Percentiles rank a stretch among this genome's conserved stretches.
phyloP scores from a whole-genome alignment of 192 early-diverging fungal genomes.

The Coemansia sp. region DNA sequence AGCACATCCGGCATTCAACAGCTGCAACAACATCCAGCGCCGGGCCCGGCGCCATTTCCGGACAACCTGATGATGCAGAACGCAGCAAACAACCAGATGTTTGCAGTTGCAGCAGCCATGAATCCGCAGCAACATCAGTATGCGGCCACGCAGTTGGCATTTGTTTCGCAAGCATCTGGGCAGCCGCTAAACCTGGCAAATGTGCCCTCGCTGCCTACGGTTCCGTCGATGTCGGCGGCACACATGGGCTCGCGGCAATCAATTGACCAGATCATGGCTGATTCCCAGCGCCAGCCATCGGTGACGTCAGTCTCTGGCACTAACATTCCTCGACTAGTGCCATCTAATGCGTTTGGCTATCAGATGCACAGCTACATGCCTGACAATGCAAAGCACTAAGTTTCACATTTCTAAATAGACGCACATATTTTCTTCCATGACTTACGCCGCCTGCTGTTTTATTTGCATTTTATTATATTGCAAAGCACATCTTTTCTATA shows the following conservation, averaged over 20 bases:
- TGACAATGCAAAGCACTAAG: neutral
- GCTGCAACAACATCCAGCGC: slow-evolving; percentile 9
- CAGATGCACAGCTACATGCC: neutral
- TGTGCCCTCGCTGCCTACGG: slow-evolving; percentile 8
- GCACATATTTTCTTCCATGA: neutral
- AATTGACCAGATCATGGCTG: slow-evolving; percentile 26
- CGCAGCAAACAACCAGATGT: slow-evolving; percentile 2
- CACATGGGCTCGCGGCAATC: slow-evolving; percentile 4
- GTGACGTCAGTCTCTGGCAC: neutral
- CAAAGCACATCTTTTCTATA: neutral
- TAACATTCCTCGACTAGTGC: slow-evolving; percentile 1
- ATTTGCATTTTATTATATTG: neutral
- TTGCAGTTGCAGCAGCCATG: slow-evolving; percentile 1
- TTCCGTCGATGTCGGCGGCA: slow-evolving; percentile 7
- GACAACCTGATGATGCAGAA: slow-evolving; percentile 2
- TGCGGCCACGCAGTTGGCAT: slow-evolving; percentile 20
- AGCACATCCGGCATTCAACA: slow-evolving; percentile 8
- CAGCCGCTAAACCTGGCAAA: slow-evolving; percentile 5
- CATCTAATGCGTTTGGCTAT: slow-evolving; percentile 13
- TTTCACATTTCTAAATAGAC: neutral
- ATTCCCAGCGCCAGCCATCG: slow-evolving; percentile 5
- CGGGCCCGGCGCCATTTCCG: neutral
- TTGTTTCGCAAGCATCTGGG: slow-evolving; percentile 17
- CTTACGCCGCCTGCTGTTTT: neutral
- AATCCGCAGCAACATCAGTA: slow-evolving; percentile 19